Evolutionary conservation across 768 basidiomycete genomes (phyloP).

Genomic region (Pulveroboletus sp.): DNA sequence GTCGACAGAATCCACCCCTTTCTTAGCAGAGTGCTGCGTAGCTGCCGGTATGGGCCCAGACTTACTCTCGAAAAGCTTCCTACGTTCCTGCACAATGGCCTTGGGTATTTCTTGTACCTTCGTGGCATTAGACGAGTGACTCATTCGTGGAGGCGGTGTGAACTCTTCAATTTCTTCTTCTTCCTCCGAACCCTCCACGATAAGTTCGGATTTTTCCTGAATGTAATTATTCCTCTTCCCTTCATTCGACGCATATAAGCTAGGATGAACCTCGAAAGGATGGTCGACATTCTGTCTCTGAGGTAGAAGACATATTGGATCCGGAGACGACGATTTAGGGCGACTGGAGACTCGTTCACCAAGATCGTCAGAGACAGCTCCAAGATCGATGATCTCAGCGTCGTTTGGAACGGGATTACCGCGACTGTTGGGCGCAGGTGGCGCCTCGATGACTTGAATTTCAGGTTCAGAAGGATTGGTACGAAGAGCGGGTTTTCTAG

Average conservation of each 20-base stretch:
- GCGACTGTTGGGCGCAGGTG: not conserved
- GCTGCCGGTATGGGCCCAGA: conserved; percentile 3
- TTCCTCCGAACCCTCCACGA: conserved; percentile 24
- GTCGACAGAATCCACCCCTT: conserved; percentile 3
- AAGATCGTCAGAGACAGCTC: conserved; percentile 17
- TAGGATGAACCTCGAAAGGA: conserved; percentile 22
- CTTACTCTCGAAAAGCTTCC: conserved; percentile 5
- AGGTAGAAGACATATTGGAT: conserved; percentile 12
- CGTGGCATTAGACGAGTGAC: not conserved
- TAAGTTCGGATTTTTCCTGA: conserved; percentile 1
- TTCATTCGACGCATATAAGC: conserved; percentile 7
- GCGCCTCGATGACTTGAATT: conserved; percentile 16
- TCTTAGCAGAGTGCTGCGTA: not conserved
- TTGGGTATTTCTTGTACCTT: conserved; percentile 14
- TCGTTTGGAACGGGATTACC: conserved; percentile 4
- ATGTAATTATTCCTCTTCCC: conserved; percentile 20
- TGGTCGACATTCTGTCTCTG: not conserved
- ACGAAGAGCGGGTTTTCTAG: not conserved
- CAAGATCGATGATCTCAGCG: conserved; percentile 21
- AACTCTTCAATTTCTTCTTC: conserved; percentile 21
- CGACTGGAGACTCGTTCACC: conserved; percentile 18
- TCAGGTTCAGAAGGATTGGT: conserved; percentile 16
- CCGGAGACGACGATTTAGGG: conserved; percentile 19
- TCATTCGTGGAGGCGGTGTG: conserved; percentile 1
- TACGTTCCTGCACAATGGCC: conserved; percentile 12